Base-by-base conservation (phyloP, 2,329 filamentous ascomycete species). In the Aspergillus neoniger region DNA sequence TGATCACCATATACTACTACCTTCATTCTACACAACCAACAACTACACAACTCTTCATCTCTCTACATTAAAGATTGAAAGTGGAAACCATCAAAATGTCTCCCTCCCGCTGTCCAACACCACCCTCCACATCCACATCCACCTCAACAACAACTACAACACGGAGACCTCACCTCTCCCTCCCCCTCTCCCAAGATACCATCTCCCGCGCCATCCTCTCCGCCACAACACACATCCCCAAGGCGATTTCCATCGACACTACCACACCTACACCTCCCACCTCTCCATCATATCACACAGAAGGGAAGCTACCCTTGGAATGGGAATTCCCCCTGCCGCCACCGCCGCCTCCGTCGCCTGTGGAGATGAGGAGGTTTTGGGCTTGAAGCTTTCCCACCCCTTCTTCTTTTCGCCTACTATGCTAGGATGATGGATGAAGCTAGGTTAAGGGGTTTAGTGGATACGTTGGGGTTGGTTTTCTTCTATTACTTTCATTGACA, bases 181-280 rank as follows among this genome's bases (percentile, higher is more conserved):
- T 65, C 66, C 21, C 59, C 52, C 74, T 74, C 55, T 73, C 71
- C 14, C 71, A 77, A 59, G 73, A 79, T 51, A 74, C 32, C 32
- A 36, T 79, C 65, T 72, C 72, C 61, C 73, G 71, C 56, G 76
- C 76, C 23, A 72, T 79, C 60, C 71, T 77, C 62, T 71, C 74
- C 7, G 72, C 74, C 7, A 73, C 74, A 39, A 70, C 72, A 10
- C 65, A 69, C 19, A 57, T 53, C 15, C 72, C 71, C 25, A 77
- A 74, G 57, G 73, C 72, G 4, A 36, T 36, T 30, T 69, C 70
- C 10, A 61, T 70, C 50, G 65, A 71, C 21, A 67, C 70, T 12
- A 17, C 21, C 53, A 43, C 50, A 25, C 36, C 32, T 30, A 43
- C 50, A 44, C 41, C 32, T 30, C 30, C 44, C 10, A 43, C 51